Evolutionary conservation across 345 rosid species (phyloP).

Genomic region (Theobroma cacao): DNA sequence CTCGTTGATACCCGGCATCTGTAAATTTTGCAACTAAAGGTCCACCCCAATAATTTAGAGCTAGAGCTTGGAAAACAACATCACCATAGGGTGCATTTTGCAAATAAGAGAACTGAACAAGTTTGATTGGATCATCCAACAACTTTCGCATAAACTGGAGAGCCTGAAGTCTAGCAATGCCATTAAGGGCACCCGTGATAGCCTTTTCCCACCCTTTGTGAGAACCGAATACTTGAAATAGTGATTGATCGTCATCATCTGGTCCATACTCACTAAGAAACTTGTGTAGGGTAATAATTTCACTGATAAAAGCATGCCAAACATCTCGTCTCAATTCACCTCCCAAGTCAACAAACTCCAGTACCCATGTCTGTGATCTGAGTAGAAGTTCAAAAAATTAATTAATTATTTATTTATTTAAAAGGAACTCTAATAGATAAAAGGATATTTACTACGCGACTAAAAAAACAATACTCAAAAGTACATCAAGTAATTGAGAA

Average conservation of each 20-base stretch:
- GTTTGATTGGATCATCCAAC: slow-evolving; percentile 85
- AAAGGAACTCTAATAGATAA: not conserved
- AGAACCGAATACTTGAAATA: slow-evolving; percentile 71
- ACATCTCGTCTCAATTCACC: slow-evolving; percentile 91
- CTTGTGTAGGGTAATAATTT: slow-evolving; percentile 77
- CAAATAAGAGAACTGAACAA: slow-evolving; percentile 84
- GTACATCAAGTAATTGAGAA: not conserved
- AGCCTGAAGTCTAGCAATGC: slow-evolving; percentile 88
- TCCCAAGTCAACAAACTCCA: slow-evolving; percentile 97
- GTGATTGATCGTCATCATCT: slow-evolving; percentile 50
- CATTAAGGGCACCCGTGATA: slow-evolving; percentile 51
- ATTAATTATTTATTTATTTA: not conserved
- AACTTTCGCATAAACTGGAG: slow-evolving; percentile 76
- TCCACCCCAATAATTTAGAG: slow-evolving; percentile 90
- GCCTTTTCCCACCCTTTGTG: slow-evolving; percentile 84
- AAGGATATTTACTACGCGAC: not conserved
- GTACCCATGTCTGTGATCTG: slow-evolving; percentile 75
- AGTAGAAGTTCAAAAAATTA: slow-evolving; percentile 15
- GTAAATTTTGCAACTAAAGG: slow-evolving; percentile 55
- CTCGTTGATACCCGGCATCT: slow-evolving; percentile 35
- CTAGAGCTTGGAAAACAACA: slow-evolving; percentile 75
- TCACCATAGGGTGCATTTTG: slow-evolving; percentile 73
- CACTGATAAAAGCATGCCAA: slow-evolving; percentile 86
- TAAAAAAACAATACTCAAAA: not conserved
- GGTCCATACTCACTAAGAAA: slow-evolving; percentile 79